Base-by-base conservation (phyloP, 192 early-diverging fungal genomes). In the Linnemannia zychae region DNA sequence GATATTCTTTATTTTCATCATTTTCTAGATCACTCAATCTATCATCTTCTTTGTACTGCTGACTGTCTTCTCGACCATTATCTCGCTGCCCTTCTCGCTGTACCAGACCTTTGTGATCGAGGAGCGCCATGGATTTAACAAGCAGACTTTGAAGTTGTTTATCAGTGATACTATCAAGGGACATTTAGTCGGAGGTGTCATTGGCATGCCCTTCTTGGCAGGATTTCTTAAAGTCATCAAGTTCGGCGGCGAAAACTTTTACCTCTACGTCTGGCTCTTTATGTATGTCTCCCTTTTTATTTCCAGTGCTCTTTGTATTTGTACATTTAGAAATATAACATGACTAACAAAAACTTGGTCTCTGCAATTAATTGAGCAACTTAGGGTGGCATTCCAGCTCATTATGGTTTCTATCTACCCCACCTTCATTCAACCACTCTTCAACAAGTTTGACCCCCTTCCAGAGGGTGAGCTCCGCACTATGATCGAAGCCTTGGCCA, bases 61-160 rank as follows among this genome's bases (percentile, higher is more conserved):
- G 38, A 88, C 90, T 18, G 44, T 93, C 1, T 72, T 94, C 15
- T 90, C 93, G 1, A 94, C 93, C 5, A 72, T 95, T 12, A 80
- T 97, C 9, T 90, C 90, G 18, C 80, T 98, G 66, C 98, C 98
- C 11, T 94, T 97, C 69, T 90, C 92, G 31, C 79, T 98, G 34
- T 99, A 98, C 85, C 91, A 91, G 67, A 98, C 95, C 0, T 99
- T 99, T 93, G 96, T 99, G 16, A 94, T 99, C 77, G 98, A 99
- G 89, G 92, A 95, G 82, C 88, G 91, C 36, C 97, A 98, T 86
- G 97, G 97, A 7, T 99, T 99, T 88, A 99, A 99, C 90, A 99
- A 99, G 84, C 93, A 95, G 84, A 98, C 97, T 12, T 65, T 94
- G 24, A 88, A 90, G 0, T 79, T 98, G 49, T 99, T 94, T 83